Base-by-base conservation (phyloP, 306 rosid genomes). In the Fragaria iinumae region DNA sequence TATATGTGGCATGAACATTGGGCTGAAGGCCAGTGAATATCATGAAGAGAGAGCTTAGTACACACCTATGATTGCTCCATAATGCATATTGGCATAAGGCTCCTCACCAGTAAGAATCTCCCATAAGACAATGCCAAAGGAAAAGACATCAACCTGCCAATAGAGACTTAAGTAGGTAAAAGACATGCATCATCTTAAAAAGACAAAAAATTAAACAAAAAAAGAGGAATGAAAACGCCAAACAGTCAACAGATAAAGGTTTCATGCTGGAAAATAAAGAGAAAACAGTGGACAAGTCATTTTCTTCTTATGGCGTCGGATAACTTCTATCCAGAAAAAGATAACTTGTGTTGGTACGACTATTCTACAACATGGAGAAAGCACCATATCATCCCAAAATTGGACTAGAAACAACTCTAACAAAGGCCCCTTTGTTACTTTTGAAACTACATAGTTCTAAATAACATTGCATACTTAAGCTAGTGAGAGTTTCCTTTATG, bases 21-120 rank as follows among this genome's bases (percentile, higher is more conserved):
- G 76, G 34, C 52, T 23, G 23, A 38, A 55, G 52, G 39, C 13
- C 47, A 52, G 34, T 49, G 27, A 52, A 71, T 32, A 52, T 23
- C 60, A 66, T 48, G 64, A 68, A 21, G 69, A 71, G 76, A 11
- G 59, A 75, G 41, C 55, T 45, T 69, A 64, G 69, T 66, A 78
- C 71, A 23, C 52, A 90, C 98, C 98, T 85, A 93, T 93, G 77
- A 93, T 93, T 70, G 97, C 96, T 83, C 96, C 97, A 44, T 90
- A 93, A 86, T 93, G 96, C 97, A 93, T 90, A 81, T 89, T 89
- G 69, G 96, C 96, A 75, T 93, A 93, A 67, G 98, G 98, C 85
- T 93, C 98, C 82, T 93, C 98, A 9, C 96, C 87, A 0, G 98
- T 93, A 21, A 93, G 93, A 83, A 93, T 89, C 84, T 93, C 98